A percentile compares a stretch with the other conserved stretches of the same genome.
Evolutionary conservation across 1,139 yeast genomes (phyloP).

Genomic region (Geotrichum cucujoidarum): DNA sequence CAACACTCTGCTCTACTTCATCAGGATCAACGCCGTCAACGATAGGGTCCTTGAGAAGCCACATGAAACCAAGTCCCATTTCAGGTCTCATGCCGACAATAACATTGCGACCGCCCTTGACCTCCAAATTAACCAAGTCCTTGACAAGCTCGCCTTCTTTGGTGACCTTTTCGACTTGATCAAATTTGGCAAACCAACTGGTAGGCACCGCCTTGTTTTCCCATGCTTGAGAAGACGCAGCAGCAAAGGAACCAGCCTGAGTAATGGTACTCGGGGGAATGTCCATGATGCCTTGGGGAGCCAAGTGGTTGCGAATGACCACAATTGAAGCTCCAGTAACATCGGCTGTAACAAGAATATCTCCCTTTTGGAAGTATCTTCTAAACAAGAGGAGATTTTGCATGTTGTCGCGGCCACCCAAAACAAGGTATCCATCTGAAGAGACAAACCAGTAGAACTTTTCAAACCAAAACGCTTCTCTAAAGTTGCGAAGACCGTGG

Average conservation of each 20-base stretch:
- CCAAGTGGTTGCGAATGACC: conserved; percentile 63
- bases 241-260: conserved; percentile 84
- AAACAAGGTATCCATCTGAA: conserved; percentile 78
- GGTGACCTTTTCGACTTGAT: conserved; percentile 61
- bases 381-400: conserved; percentile 82
- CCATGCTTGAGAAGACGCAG: conserved; percentile 84
- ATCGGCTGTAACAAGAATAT: conserved; percentile 70
- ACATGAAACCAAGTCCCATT: conserved; percentile 83
- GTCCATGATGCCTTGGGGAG: conserved; percentile 34
- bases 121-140: conserved; percentile 46
- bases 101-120: conserved; percentile 52
- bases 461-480: conserved; percentile 86
- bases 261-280: conserved; percentile 80
- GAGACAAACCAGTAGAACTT: conserved; percentile 90
- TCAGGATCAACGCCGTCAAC: conserved; percentile 43
- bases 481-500: conserved; percentile 52
- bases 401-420: conserved; percentile 80
- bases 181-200: conserved; percentile 75
- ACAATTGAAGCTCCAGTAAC: conserved; percentile 70
- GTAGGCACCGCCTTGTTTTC: conserved; percentile 58
- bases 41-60: conserved; percentile 58
- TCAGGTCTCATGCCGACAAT: conserved; percentile 80
- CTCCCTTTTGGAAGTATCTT: conserved; percentile 67
- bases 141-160: conserved; percentile 55
- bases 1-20: conserved; percentile 33